These are phyloP conservation scores for Cercophora sp. DNA, from an alignment of 495 filamentous ascomycete species.

Conservation along the genomic window DNA sequence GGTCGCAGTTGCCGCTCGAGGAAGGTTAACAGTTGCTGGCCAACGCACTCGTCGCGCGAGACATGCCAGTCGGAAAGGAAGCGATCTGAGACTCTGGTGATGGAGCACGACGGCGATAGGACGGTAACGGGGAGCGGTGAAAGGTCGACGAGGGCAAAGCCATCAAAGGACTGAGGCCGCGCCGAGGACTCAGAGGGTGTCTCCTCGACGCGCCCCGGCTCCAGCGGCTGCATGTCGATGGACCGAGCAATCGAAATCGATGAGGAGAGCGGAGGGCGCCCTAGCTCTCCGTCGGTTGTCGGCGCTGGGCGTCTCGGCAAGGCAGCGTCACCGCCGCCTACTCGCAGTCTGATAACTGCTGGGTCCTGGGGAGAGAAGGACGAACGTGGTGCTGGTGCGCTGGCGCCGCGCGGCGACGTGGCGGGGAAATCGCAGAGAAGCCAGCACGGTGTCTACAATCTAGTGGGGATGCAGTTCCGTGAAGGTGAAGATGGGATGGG, in stretches of 20 bases:
- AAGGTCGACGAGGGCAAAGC: slow-evolving; percentile 37
- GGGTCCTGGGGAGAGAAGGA: not conserved
- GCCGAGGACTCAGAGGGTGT: not conserved
- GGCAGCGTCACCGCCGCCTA: not conserved
- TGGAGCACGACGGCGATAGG: slow-evolving; percentile 42
- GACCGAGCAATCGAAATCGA: not conserved
- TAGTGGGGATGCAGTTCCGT: too few relatives aligned
- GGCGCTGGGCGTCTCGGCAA: not conserved
- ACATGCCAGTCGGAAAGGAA: slow-evolving; percentile 39
- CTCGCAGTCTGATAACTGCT: slow-evolving; percentile 1
- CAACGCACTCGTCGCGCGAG: slow-evolving; percentile 37
- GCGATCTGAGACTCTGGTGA: slow-evolving; percentile 49
- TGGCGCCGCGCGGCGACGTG: not conserved
- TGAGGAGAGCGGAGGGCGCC: not conserved
- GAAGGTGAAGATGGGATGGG: too few relatives aligned
- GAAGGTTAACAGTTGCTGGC: slow-evolving; percentile 41
- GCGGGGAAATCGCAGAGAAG: not conserved
- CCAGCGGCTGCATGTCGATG: not conserved
- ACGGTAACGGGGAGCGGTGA: slow-evolving; percentile 50
- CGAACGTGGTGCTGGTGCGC: not conserved
- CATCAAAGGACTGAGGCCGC: slow-evolving; percentile 8
- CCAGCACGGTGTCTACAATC: too few relatives aligned
- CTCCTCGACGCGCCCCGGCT: not conserved
- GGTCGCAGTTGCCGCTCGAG: slow-evolving; percentile 29
- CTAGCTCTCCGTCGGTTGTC: too few relatives aligned